Evolutionary conservation across 768 basidiomycete genomes (phyloP).

Genomic region (Phaeotremella fagi): DNA sequence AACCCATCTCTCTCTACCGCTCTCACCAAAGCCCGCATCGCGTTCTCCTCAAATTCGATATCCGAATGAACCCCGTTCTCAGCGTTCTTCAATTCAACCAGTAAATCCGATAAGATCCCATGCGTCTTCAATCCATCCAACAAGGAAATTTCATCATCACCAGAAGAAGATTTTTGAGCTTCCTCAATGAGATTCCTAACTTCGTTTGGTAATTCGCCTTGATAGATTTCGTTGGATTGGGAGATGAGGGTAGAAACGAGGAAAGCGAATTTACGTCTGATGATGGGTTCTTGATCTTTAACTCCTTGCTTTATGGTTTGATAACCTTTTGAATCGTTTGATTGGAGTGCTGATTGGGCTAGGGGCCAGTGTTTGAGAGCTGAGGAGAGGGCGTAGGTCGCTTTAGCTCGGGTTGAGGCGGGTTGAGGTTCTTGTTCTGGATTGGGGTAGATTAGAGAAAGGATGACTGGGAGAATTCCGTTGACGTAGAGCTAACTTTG

Average conservation of each 20-base stretch:
- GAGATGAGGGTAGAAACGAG: constrained; percentile 43
- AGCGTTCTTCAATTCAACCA: constrained; percentile 13
- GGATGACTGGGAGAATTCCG: constrained; percentile 39
- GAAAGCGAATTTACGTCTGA: constrained; percentile 47
- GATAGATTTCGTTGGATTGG: constrained; percentile 28
- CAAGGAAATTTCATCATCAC: constrained; percentile 4
- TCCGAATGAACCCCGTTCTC: constrained; percentile 10
- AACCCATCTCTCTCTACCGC: constrained; percentile 23
- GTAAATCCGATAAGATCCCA: constrained; percentile 16
- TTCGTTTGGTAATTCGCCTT: constrained; percentile 30
- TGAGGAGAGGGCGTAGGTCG: constrained; percentile 46
- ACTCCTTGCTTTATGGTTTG: constrained; percentile 29
- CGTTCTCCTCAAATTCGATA: constrained; percentile 39
- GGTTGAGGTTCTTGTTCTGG: constrained; percentile 18
- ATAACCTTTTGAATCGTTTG: constrained; percentile 36
- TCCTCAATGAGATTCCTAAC: constrained; percentile 26
- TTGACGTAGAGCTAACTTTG: constrained; percentile 38
- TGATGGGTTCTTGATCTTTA: constrained; percentile 31
- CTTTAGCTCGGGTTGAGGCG: constrained; percentile 38
- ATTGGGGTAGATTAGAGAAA: constrained; percentile 35
- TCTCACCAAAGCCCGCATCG: constrained; percentile 23
- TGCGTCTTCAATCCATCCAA: constrained; percentile 22
- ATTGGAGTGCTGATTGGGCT: constrained; percentile 33
- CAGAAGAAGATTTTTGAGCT: constrained; percentile 9
- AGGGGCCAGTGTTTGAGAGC: constrained; percentile 47